Conservation (phyloP, 2,329 filamentous ascomycete genomes). For the Colletotrichum eleusines region DNA sequence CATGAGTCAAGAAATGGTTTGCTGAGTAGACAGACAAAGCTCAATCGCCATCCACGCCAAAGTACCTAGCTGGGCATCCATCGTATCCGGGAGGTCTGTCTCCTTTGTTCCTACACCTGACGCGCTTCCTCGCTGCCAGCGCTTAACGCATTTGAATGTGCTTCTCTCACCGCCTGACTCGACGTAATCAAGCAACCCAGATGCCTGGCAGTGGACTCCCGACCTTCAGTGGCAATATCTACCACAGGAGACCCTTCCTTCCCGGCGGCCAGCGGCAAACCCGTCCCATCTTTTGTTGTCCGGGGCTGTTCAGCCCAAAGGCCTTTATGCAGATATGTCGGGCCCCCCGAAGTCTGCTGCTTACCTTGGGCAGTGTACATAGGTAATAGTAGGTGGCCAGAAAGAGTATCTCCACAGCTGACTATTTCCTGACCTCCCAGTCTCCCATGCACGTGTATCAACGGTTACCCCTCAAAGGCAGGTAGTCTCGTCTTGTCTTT, state of each 20-base stretch:
- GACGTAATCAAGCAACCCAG: slow-evolving; percentile 33
- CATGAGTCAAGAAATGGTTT: slow-evolving; percentile 12
- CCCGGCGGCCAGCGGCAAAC: slow-evolving; percentile 29
- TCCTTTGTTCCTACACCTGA: background rate
- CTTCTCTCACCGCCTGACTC: slow-evolving; percentile 39
- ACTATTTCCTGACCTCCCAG: background rate
- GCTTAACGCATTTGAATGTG: slow-evolving; percentile 17
- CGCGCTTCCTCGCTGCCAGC: slow-evolving; percentile 6
- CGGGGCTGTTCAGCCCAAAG: slow-evolving; percentile 13
- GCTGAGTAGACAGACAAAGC: background rate
- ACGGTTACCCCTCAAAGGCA: slow-evolving; percentile 3
- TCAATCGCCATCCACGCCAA: background rate
- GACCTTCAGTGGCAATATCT: slow-evolving; percentile 34
- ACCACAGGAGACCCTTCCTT: slow-evolving; percentile 35
- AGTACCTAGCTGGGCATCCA: background rate
- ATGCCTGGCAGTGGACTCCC: slow-evolving; percentile 38
- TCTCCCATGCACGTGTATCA: slow-evolving; percentile 16
- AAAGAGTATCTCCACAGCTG: background rate
- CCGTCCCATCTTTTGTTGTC: slow-evolving; percentile 30
- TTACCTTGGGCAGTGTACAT: no score
- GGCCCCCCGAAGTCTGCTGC: slow-evolving; percentile 31
- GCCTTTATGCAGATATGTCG: slow-evolving; percentile 30
- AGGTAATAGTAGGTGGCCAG: background rate
- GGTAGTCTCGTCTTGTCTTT: background rate
- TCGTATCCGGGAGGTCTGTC: background rate